Base-by-base conservation (phyloP, 73 alveolate genomes). In the Paramecium sexaurelia region DNA sequence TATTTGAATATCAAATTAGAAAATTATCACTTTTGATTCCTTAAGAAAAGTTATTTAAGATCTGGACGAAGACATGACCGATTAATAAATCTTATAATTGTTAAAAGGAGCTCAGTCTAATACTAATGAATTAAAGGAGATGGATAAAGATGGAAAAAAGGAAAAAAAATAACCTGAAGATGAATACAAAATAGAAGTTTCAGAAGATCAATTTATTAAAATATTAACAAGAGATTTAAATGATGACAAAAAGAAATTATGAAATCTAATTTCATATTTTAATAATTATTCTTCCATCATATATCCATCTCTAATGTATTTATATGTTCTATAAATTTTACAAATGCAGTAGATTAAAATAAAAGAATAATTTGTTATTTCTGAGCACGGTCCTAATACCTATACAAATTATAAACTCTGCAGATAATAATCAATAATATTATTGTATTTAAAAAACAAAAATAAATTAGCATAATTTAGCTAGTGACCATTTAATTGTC, bases 21-120 rank as follows among this genome's bases (percentile, higher is more conserved):
- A 40, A 51, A 78, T 78, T 15, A 98, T 98, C 75, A 95, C 98
- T 10, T 96, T 96, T 85, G 96, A 96, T 9, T 94, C 96, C 1
- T 95, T 98, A 36, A 96, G 92, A 88, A 85, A 95, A 91, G 98
- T 98, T 0, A 98, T 99, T 1, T 84, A 92, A 71, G 99, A 98
- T 82, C 92, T 98, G 8, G 98, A 97, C 20, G 99, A 97, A 87
- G 97, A 97, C 95, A 98, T 98, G 98, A 95, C 98, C 51, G 99
- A 96, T 68, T 71, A 88, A 69, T 43, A 88, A 47, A 88, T 88
- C 32, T 36, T 88, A 26, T 69, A 88, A n/a, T 71, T 88, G 35
- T 40, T 88, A 32, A 88, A 88, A 47, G 94, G 94, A 56, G 94
- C 94, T 0, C 19, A 88, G 24, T 68, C 85, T 17, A 88, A 69